Conservation (phyloP, 2,329 filamentous ascomycete genomes). For the Leptographium procerum region DNA sequence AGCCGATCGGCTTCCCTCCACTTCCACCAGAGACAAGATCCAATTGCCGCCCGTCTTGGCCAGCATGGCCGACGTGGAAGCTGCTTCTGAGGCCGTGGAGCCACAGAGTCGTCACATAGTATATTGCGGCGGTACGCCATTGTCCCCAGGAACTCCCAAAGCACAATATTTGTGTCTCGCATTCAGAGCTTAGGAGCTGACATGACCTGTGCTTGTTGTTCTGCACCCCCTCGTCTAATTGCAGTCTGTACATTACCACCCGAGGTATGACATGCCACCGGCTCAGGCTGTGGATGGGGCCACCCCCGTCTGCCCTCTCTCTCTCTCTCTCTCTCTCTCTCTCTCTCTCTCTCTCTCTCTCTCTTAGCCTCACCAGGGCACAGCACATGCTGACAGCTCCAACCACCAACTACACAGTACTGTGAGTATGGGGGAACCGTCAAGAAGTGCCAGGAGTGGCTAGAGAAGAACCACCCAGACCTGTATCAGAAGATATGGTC, state of each 20-base stretch:
- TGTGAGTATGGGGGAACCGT: constrained; percentile 96
- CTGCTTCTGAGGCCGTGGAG: constrained; percentile 30
- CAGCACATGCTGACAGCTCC: background rate
- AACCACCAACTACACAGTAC: constrained; percentile 57
- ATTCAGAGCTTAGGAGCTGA: background rate
- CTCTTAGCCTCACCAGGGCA: no score
- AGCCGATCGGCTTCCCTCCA: background rate
- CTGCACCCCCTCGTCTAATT: constrained; percentile 9
- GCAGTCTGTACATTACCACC: constrained; percentile 54
- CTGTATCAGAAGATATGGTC: constrained; percentile 79
- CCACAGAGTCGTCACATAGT: constrained; percentile 39
- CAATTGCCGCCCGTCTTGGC: background rate
- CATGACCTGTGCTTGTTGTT: background rate
- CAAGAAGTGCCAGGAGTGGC: constrained; percentile 97
- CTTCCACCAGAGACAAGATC: background rate
- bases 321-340: background rate
- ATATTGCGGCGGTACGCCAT: constrained; percentile 46
- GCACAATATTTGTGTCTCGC: background rate
- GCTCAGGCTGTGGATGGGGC: background rate
- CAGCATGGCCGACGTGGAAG: constrained; percentile 42
- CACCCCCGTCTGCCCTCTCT: background rate
- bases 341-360: background rate
- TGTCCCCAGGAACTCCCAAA: background rate
- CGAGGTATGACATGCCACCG: constrained; percentile 36
- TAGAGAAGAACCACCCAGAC: constrained; percentile 59